Evolutionary conservation across 257 asterid species (phyloP).

Genomic region (Gentiana dahurica): DNA sequence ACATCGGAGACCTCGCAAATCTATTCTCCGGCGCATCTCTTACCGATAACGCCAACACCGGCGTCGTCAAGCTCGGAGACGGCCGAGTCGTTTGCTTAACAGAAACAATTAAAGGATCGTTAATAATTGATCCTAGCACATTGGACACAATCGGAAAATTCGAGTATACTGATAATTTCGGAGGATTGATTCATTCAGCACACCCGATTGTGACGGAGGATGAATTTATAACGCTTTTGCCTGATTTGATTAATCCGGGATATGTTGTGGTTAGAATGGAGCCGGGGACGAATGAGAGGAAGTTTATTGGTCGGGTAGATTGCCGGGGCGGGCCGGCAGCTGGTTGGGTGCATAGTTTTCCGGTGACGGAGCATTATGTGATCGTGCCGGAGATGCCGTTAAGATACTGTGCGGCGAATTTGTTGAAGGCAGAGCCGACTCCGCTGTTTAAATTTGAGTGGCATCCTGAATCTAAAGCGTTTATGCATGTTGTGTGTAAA

Average conservation of each 20-base stretch:
- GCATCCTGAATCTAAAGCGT: conserved; percentile 80
- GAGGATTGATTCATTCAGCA: conserved; percentile 81
- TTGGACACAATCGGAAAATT: conserved; percentile 64
- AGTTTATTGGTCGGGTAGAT: conserved; percentile 54
- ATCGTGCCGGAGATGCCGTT: conserved; percentile 97
- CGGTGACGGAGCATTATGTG: conserved; percentile 76
- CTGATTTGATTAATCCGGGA: conserved; percentile 76
- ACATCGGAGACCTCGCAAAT: conserved; percentile 77
- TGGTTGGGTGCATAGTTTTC: conserved; percentile 98
- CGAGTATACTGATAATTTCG: conserved; percentile 52
- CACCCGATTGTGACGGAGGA: conserved; percentile 81
- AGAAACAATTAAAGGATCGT: conserved; percentile 83
- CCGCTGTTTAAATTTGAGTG: conserved; percentile 86
- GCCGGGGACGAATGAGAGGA: conserved; percentile 72
- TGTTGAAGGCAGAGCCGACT: conserved; percentile 88
- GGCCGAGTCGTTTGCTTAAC: conserved; percentile 90
- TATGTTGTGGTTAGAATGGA: conserved; percentile 73
- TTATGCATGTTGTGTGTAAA: conserved; percentile 82
- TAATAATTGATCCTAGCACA: conserved; percentile 49
- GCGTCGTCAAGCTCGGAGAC: conserved; percentile 74
- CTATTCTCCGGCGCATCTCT: conserved; percentile 81
- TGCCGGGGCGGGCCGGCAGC: conserved; percentile 82
- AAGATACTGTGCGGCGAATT: conserved; percentile 73
- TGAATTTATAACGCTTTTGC: conserved; percentile 61
- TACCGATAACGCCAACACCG: conserved; percentile 93